Evolutionary conservation across 345 rosid genomes (phyloP), one percentile per base, ranked within the genome.

Genomic region (Sisymbrium irio): DNA sequence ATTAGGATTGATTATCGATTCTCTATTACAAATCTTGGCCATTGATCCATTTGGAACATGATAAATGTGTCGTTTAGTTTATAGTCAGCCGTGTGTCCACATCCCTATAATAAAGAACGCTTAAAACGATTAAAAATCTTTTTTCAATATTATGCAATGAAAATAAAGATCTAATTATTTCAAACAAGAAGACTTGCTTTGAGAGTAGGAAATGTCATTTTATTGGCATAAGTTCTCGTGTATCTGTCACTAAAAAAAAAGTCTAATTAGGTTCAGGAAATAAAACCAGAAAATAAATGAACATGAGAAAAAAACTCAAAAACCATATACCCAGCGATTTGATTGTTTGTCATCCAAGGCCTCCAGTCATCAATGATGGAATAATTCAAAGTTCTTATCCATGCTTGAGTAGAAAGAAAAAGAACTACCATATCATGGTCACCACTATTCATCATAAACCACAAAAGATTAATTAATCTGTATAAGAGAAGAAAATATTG

Each of bases 321-420:
- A 41, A 18, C 10, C 1, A 36, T 10, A 1, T 60, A 60, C 65
- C 68, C 90, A 10, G 77, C 83, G 51, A 86, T 75, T 72, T 83
- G 85, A 61, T 81, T 74, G 5, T 71, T 69, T 12, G 69, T 73
- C 10, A 33, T 44, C 90, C 93, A 88, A 1, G 82, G 69, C 55
- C 88, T 76, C 93, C 88, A 84, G 5, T 88, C 84, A 11, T 86
- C 80, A 4, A 79, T 13, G 13, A 82, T 82, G 18, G 86, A 67
- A 44, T 84, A 83, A 66, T 82, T 84, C 0, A 86, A 77, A 3
- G 82, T 66, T 69, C 65, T 62, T 60, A 83, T 84, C 86, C 93
- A 88, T 0, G 78, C 87, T 80, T 83, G 81, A 30, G 93, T 86
- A 17, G 78, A 75, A 27, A 75, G 3, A 57, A 71, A 84, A 2